phyloP scores from a whole-genome alignment of 108 stramenopile species.

The Parmales sp. region DNA sequence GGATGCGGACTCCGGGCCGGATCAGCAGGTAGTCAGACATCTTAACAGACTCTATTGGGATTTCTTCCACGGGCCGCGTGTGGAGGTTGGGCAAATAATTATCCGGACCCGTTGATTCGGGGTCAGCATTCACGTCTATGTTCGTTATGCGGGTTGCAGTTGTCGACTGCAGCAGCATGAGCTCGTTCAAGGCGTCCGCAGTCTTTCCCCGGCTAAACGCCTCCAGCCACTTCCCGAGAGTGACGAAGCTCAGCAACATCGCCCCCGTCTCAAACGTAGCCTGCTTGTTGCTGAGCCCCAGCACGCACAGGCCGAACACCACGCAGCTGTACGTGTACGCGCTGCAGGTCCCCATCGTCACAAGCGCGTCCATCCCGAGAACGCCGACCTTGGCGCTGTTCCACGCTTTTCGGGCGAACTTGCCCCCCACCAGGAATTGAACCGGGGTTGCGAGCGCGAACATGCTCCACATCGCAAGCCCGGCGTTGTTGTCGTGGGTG shows the following conservation, averaged over 20 bases:
- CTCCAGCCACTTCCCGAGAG: slow-evolving; percentile 85
- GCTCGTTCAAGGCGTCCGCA: slow-evolving; percentile 61
- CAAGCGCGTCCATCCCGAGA: slow-evolving; percentile 91
- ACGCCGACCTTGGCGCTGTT: slow-evolving; percentile 18
- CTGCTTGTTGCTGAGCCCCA: slow-evolving; percentile 9
- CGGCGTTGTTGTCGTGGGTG: neutral
- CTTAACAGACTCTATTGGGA: neutral
- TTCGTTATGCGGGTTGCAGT: slow-evolving; percentile 33
- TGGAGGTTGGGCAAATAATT: slow-evolving; percentile 19
- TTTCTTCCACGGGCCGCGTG: slow-evolving; percentile 5
- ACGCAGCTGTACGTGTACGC: slow-evolving; percentile 58
- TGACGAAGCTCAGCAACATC: slow-evolving; percentile 90
- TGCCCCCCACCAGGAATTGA: slow-evolving; percentile 74
- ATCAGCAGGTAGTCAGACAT: slow-evolving; percentile 26
- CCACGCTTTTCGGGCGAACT: slow-evolving; percentile 71
- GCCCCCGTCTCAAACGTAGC: slow-evolving; percentile 87
- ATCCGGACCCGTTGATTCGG: too few species aligned
- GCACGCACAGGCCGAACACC: neutral
- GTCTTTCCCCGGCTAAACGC: slow-evolving; percentile 78
- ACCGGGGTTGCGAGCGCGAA: slow-evolving; percentile 58
- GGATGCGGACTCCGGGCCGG: slow-evolving; percentile 57
- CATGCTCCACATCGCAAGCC: slow-evolving; percentile 27
- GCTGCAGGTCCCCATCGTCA: slow-evolving; percentile 78
- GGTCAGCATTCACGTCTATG: too few species aligned
- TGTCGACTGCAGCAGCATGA: slow-evolving; percentile 73